Percentiles rank a stretch among this genome's conserved stretches.
Evolutionary conservation across 768 basidiomycete genomes (phyloP).

Genomic region (Suillus subluteus): DNA sequence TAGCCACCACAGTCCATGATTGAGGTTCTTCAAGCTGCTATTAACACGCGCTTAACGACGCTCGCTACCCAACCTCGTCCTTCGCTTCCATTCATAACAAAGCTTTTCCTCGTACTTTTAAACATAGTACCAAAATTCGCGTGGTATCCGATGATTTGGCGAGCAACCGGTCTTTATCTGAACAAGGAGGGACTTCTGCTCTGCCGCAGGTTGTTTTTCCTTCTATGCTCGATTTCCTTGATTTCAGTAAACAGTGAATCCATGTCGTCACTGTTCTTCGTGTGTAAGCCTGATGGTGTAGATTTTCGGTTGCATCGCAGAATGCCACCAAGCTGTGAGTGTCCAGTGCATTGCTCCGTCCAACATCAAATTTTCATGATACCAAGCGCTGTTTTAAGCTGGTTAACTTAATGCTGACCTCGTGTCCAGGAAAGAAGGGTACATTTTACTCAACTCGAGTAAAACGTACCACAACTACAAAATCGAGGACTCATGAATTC

Average conservation of each 20-base stretch:
- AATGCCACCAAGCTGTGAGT: constrained; percentile 15
- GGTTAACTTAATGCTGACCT: constrained; percentile 87
- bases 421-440: constrained; percentile 97
- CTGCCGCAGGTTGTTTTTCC: constrained; percentile 10
- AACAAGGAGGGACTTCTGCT: constrained; percentile 7
- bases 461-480: too few relatives aligned
- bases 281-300: background rate
- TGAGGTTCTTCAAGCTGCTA: constrained; percentile 22
- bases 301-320: background rate
- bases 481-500: too few relatives aligned
- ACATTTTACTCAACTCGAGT: constrained; percentile 16
- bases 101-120: background rate
- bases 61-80: background rate
- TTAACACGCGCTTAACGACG: constrained; percentile 21
- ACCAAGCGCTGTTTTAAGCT: constrained; percentile 40
- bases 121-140: background rate
- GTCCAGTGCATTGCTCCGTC: constrained; percentile 13
- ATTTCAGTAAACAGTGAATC: background rate
- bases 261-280: background rate
- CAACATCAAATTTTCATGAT: constrained; percentile 13
- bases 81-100: background rate
- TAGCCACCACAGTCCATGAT: too few relatives aligned
- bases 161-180: background rate
- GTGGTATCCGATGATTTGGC: background rate
- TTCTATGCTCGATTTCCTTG: constrained; percentile 18